phyloP scores from a whole-genome alignment of 371 early-diverging fungal species.

The Actinomortierella wolfii region DNA sequence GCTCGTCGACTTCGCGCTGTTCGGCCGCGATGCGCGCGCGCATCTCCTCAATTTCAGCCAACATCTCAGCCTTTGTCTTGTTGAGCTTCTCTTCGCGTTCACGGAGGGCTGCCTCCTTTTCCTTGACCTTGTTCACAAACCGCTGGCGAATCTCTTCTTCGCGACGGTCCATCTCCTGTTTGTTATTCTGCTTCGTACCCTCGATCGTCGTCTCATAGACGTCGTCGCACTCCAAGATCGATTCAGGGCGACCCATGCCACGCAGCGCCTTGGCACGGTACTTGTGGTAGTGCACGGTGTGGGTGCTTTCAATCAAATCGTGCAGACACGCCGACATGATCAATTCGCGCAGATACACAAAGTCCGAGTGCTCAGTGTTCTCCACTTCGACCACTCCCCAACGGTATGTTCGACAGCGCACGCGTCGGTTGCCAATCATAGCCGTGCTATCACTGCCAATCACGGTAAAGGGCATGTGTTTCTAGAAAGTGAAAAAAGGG shows the following conservation, averaged over 20 bases:
- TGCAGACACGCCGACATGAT: constrained; percentile 77
- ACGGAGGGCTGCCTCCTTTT: constrained; percentile 70
- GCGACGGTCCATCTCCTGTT: constrained; percentile 72
- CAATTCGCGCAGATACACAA: constrained; percentile 78
- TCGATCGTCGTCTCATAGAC: constrained; percentile 68
- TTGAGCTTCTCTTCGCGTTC: constrained; percentile 68
- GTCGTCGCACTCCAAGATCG: constrained; percentile 78
- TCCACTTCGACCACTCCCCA: constrained; percentile 98
- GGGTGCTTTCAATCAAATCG: constrained; percentile 82
- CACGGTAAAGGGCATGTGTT: constrained; percentile 90
- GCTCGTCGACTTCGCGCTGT: constrained; percentile 36
- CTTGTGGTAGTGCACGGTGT: constrained; percentile 77
- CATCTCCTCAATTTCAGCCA: constrained; percentile 62
- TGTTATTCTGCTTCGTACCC: constrained; percentile 53
- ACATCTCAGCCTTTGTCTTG: constrained; percentile 52
- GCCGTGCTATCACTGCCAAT: constrained; percentile 86
- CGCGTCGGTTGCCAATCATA: constrained; percentile 68
- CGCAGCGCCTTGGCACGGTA: constrained; percentile 73
- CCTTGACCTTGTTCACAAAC: constrained; percentile 76
- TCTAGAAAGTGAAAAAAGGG: constrained; percentile 44
- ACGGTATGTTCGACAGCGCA: constrained; percentile 93
- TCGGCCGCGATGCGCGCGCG: constrained; percentile 50
- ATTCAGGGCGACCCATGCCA: constrained; percentile 69
- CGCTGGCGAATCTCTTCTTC: constrained; percentile 78
- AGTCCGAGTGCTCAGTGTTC: constrained; percentile 86